These are phyloP conservation scores for Pestalotiopsis sp. DNA, from an alignment of 2,329 filamentous ascomycete species.

Conservation along the genomic window DNA sequence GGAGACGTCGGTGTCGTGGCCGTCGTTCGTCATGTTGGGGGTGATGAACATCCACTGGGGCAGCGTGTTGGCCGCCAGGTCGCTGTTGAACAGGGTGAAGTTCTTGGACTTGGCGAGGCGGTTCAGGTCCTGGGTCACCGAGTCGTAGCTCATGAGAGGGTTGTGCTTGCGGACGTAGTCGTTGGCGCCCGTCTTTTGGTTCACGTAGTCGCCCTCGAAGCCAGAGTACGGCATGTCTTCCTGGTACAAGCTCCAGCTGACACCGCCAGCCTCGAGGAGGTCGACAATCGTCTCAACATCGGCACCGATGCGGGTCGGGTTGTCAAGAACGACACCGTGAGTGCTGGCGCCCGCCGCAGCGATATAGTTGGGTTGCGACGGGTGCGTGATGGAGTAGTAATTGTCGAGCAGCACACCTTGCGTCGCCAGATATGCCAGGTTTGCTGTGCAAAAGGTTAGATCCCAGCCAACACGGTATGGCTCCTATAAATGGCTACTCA, in stretches of 20 bases:
- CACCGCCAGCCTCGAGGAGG: constrained; percentile 47
- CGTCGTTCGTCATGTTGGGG: constrained; percentile 46
- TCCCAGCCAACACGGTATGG: background rate
- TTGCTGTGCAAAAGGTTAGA: constrained; percentile 26
- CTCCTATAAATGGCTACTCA: constrained; percentile 16
- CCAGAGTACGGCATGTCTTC: constrained; percentile 55
- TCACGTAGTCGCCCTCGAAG: constrained; percentile 53
- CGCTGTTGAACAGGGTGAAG: constrained; percentile 32
- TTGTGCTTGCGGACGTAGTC: constrained; percentile 70
- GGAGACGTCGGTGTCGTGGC: constrained; percentile 31
- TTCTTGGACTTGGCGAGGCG: constrained; percentile 34
- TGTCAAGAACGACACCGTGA: constrained; percentile 57
- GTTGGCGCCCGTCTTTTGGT: constrained; percentile 56
- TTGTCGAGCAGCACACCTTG: constrained; percentile 60
- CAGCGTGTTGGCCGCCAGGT: constrained; percentile 27
- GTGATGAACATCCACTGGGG: constrained; percentile 45
- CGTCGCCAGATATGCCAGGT: constrained; percentile 50
- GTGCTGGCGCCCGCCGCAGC: constrained; percentile 29
- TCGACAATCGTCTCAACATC: constrained; percentile 44
- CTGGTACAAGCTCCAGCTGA: constrained; percentile 57
- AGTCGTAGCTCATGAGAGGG: constrained; percentile 35
- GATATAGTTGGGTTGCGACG: constrained; percentile 64
- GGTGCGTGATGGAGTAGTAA: constrained; percentile 58
- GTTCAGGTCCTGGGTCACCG: constrained; percentile 28
- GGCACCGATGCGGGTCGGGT: too few relatives aligned